Evolutionary conservation across 768 basidiomycete genomes (phyloP), one percentile per base, ranked within the genome.

Genomic region (Infundibulicybe gibba): DNA sequence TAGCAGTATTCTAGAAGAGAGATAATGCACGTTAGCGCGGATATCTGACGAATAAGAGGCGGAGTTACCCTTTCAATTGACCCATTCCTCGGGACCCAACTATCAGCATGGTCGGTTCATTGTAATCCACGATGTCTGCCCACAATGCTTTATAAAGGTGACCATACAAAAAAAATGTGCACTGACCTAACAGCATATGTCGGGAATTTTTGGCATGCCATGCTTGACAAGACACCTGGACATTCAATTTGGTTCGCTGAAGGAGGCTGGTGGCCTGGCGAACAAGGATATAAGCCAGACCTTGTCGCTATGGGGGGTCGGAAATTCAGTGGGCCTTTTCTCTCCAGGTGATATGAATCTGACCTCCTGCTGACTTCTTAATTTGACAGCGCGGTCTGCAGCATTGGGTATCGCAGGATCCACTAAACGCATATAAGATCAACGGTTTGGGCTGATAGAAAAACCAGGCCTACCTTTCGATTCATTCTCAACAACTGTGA

Each of bases 191-290:
- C 17, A 95, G 68, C 85, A 94, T 94, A 59, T 94, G 91, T 17
- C 91, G 70, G 1, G 87, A 76, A 60, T 94, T 94, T 72, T 95
- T 97, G n/a, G 94, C 92, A 54, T 98, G 94, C 81, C 94, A 89
- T 21, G 94, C 94, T 67, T 98, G 94, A 63, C 95, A 98, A 3
- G 82, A 75, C 33, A 98, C 81, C 0, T 81, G 83, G 21, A 97
- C 89, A 51, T 97, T 83, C 47, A 98, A 71, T 48, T 76, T 80
- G 0, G 97, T 99, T 17, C 97, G 85, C 64, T 97, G 93, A 32
- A 99, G 75, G 13, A 98, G 76, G 11, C 86, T 79, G 1, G 89
- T 94, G 3, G 85, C 91, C 67, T 97, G 94, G 25, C 94, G 85
- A 43, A 86, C 79, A 32, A 98, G 85, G 47, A 94, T 87, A 52